phyloP scores from a whole-genome alignment of 23 red algal genomes.

The Gracilaria domingensis region DNA sequence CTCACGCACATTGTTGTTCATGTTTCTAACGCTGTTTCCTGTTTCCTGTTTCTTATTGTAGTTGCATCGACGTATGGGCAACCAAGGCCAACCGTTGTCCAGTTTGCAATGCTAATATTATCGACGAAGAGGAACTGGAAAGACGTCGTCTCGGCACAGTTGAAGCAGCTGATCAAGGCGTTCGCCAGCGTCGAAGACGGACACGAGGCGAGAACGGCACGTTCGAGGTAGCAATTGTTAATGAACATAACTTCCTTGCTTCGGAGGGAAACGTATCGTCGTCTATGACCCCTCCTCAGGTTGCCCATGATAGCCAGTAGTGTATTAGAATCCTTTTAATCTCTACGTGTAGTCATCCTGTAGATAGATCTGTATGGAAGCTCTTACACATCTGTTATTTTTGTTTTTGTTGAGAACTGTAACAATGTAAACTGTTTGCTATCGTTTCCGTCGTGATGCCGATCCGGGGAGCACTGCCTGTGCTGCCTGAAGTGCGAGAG shows the following conservation, averaged over 20 bases:
- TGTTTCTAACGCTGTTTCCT: neutral
- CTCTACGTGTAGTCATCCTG: neutral
- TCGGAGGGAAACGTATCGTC: neutral
- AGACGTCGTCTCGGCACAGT: conserved; percentile 18
- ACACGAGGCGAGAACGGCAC: conserved; percentile 34
- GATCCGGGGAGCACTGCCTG: conserved; percentile 21
- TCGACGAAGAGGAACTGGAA: conserved; percentile 32
- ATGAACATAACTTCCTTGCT: neutral
- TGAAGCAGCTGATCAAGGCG: conserved; percentile 6
- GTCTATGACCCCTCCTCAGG: neutral
- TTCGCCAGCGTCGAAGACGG: conserved; percentile 35
- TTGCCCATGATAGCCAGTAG: neutral
- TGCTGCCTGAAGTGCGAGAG: conserved; percentile 41
- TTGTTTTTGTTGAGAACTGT: neutral
- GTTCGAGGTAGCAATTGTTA: conserved; percentile 36
- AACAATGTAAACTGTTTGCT: conserved; percentile 3
- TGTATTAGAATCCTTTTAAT: neutral
- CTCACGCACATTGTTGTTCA: neutral
- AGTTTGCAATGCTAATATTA: conserved; percentile 71
- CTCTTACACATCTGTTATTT: neutral
- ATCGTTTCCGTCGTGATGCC: conserved; percentile 26
- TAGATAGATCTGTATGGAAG: neutral
- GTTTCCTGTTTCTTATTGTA: neutral
- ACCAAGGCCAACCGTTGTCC: conserved; percentile 82
- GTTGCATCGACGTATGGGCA: conserved; percentile 79